Evolutionary conservation across 2,329 filamentous ascomycete genomes (phyloP), one percentile per base, ranked within the genome.

Genomic region (Pseudogymnoascus sp.): DNA sequence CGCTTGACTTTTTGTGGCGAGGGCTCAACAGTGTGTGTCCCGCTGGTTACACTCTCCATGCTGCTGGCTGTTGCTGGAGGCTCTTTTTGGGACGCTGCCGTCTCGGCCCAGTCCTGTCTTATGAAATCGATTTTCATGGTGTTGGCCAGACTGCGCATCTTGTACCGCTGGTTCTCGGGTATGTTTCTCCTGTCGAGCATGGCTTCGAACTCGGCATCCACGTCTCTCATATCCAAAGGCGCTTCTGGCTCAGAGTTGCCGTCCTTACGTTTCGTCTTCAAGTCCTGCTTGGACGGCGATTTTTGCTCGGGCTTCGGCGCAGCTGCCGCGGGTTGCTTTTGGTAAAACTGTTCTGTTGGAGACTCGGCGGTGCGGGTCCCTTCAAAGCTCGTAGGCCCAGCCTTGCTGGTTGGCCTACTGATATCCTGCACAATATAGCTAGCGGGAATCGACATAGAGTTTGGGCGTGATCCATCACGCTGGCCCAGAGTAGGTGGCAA

Each of bases 41-140:
- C 67, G 72, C 78, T 72, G 68, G 72, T 67, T 62, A 73, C 70
- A 67, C 77, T 79, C 71, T 74, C 76, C 70, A 78, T 73, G 68
- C 77, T 79, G 67, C 74, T 76, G 4, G 29, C 48, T 55, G 48
- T 55, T 55, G 29, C 15, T 55, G 48, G 27, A 4, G 48, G 48
- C 48, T 33, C 71, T 72, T 75, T 70, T 72, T 76, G 76, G 67
- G 78, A 76, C 60, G 81, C 80, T 73, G 79, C 78, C 74, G 81
- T 86, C 72, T 88, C 88, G 5, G 84, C 85, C 80, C 89, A 90
- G 72, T 97, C 90, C 73, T 96, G 92, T 60, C 88, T 87, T 69
- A 97, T 92, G 69, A 99, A 95, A 71, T 97, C 92, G 72, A 92
- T 90, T 76, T 99, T 99, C 78, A 97, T 92, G 36, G 89, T 88